A percentile compares a stretch with the other conserved stretches of the same genome.
Evolutionary conservation across 164 flowering plant species (phyloP).

Genomic region (Aristolochia fimbriata): DNA sequence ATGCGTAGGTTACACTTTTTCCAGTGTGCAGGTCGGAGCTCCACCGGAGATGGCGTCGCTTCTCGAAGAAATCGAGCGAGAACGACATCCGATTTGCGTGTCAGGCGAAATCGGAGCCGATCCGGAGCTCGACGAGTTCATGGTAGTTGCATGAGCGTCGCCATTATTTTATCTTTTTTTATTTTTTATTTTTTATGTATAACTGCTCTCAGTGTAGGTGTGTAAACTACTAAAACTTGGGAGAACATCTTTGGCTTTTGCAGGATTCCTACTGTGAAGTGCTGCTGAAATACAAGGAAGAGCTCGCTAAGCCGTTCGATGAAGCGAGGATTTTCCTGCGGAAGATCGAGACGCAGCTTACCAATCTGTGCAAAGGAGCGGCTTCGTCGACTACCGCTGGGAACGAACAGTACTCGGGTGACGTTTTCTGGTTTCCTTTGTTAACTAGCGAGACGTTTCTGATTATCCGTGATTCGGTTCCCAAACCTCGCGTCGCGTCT

Average conservation of each 20-base stretch:
- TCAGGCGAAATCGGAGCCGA: conserved; percentile 36
- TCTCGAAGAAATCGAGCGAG: conserved; percentile 45
- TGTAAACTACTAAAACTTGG: too few species aligned
- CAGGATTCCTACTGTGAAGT: conserved; percentile 56
- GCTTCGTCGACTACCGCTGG: conserved; percentile 14
- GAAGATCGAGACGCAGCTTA: conserved; percentile 50
- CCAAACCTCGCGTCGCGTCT: too few species aligned
- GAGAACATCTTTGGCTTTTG: neutral
- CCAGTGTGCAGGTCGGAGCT: conserved; percentile 51
- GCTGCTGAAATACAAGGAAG: conserved; percentile 53
- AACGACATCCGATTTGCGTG: conserved; percentile 14
- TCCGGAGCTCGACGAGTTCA: conserved; percentile 85
- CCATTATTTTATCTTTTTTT: too few species aligned
- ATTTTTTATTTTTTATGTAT: too few species aligned
- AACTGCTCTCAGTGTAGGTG: too few species aligned
- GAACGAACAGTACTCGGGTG: conserved; percentile 16
- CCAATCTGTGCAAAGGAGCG: conserved; percentile 38
- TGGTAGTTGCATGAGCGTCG: conserved; percentile 27
- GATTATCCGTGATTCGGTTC: too few species aligned
- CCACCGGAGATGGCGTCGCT: conserved; percentile 50
- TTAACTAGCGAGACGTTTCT: too few species aligned
- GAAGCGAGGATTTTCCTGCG: conserved; percentile 65
- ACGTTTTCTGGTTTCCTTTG: neutral
- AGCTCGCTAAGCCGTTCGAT: conserved; percentile 57
- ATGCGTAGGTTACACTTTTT: neutral